phyloP scores from a whole-genome alignment of 2,329 filamentous ascomycete genomes.

The Fusarium napiforme region DNA sequence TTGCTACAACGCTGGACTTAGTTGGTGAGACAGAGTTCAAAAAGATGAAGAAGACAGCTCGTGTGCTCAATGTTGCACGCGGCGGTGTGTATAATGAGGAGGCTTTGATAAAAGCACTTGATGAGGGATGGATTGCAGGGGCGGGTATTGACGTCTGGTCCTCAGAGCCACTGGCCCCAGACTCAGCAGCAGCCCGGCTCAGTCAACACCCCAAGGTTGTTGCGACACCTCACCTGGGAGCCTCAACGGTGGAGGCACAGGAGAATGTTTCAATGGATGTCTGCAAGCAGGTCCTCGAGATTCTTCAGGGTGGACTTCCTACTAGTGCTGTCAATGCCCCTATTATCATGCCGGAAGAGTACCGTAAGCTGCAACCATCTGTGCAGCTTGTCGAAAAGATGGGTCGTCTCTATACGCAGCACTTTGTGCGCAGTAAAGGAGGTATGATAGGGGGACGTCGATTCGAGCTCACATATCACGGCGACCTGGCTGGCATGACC shows the following conservation, averaged over 20 bases:
- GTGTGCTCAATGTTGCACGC: conserved; percentile 81
- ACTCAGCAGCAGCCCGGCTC: conserved; percentile 69
- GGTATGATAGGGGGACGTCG: conserved; percentile 68
- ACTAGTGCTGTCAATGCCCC: conserved; percentile 84
- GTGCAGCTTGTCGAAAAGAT: conserved; percentile 82
- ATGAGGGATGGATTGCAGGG: conserved; percentile 77
- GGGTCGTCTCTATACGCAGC: conserved; percentile 82
- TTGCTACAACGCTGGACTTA: conserved; percentile 80
- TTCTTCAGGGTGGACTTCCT: conserved; percentile 77
- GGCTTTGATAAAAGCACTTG: conserved; percentile 75
- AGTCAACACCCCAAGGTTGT: conserved; percentile 78
- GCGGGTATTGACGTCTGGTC: conserved; percentile 86
- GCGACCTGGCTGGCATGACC: conserved; percentile 74
- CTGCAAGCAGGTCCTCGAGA: conserved; percentile 80
- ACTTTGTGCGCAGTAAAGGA: conserved; percentile 63
- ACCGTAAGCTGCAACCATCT: conserved; percentile 80
- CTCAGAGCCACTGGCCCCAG: conserved; percentile 70
- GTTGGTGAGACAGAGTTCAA: conserved; percentile 73
- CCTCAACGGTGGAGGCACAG: conserved; percentile 83
- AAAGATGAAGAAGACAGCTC: conserved; percentile 77
- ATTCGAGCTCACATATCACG: conserved; percentile 83
- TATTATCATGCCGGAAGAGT: conserved; percentile 83
- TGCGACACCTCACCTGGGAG: conserved; percentile 82
- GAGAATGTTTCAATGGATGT: conserved; percentile 87
- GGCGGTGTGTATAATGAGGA: conserved; percentile 84